These are phyloP conservation scores for Lecanosticta acicola DNA, from an alignment of 2,329 filamentous ascomycete species.

Conservation along the genomic window DNA sequence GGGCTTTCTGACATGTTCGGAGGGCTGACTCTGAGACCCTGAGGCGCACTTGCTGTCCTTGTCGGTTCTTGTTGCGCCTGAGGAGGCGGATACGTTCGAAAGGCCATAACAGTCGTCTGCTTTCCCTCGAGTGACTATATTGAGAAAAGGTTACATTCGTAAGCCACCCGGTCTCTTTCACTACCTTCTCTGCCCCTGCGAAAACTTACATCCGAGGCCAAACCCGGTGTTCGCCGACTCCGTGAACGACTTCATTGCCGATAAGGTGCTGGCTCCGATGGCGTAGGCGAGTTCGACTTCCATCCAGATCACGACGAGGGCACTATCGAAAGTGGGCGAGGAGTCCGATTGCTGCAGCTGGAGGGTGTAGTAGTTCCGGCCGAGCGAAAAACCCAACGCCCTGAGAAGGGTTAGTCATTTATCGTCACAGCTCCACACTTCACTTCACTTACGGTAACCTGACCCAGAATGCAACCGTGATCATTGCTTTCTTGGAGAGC, in stretches of 20 bases:
- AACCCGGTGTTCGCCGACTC: slow-evolving; percentile 40
- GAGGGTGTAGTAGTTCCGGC: slow-evolving; percentile 34
- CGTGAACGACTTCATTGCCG: slow-evolving; percentile 40
- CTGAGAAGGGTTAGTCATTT: slow-evolving; percentile 16
- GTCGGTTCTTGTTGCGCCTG: slow-evolving; percentile 16
- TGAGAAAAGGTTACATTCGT: background rate
- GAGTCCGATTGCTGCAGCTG: slow-evolving; percentile 18
- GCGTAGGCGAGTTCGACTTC: slow-evolving; percentile 38
- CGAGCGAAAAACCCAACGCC: slow-evolving; percentile 32
- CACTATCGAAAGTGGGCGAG: slow-evolving; percentile 32
- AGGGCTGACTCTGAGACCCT: slow-evolving; percentile 5
- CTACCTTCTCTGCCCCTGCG: background rate
- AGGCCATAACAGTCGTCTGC: slow-evolving; percentile 27
- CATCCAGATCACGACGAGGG: slow-evolving; percentile 33
- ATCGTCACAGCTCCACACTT: background rate
- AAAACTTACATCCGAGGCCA: slow-evolving; percentile 21
- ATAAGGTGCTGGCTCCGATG: slow-evolving; percentile 39
- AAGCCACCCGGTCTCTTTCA: background rate
- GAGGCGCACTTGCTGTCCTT: slow-evolving; percentile 8
- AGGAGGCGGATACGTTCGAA: slow-evolving; percentile 21
- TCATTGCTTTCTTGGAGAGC: slow-evolving; percentile 29
- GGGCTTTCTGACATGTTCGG: background rate
- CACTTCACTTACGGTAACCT: slow-evolving; percentile 30
- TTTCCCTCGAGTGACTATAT: slow-evolving; percentile 23
- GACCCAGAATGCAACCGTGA: slow-evolving; percentile 36